Percentiles rank a stretch among this genome's conserved stretches.
These are phyloP conservation scores for Lumnitzera racemosa DNA, from an alignment of 345 rosid genomes.

Conservation along the genomic window DNA sequence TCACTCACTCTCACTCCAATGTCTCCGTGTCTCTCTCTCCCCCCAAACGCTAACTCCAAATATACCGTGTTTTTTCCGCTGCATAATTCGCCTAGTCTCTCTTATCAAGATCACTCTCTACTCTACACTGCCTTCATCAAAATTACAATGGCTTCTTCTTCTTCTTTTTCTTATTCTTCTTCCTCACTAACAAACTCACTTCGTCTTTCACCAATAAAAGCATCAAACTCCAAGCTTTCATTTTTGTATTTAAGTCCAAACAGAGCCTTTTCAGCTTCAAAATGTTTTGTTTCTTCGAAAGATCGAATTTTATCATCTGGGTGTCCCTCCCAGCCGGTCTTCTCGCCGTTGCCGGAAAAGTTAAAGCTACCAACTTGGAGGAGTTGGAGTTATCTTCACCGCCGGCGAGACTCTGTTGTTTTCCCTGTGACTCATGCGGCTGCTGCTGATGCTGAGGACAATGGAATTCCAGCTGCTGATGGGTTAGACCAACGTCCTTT, in stretches of 20 bases:
- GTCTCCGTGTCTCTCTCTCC: too few relatives aligned
- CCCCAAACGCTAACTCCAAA: too few relatives aligned
- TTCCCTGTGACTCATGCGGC: slow-evolving; percentile 24
- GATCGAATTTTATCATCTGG: slow-evolving; percentile 13
- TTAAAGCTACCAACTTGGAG: slow-evolving; percentile 13
- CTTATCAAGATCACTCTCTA: too few relatives aligned
- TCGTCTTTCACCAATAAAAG: slow-evolving; percentile 12
- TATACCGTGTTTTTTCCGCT: too few relatives aligned
- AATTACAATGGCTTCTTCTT: slow-evolving; percentile 17
- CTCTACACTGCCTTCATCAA: not conserved
- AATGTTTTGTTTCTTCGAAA: slow-evolving; percentile 3
- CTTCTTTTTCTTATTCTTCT: too few relatives aligned
- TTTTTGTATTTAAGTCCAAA: slow-evolving; percentile 17
- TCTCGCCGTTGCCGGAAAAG: slow-evolving; percentile 21
- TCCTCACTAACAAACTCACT: slow-evolving; percentile 13
- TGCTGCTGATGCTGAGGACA: slow-evolving; percentile 37
- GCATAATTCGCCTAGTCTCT: too few relatives aligned
- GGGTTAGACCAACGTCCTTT: slow-evolving; percentile 4
- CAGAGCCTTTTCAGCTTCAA: slow-evolving; percentile 9
- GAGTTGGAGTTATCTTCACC: slow-evolving; percentile 10
- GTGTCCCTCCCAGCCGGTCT: slow-evolving; percentile 13
- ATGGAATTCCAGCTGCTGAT: slow-evolving; percentile 18
- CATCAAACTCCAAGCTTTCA: slow-evolving; percentile 18
- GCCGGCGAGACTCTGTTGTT: slow-evolving; percentile 16
- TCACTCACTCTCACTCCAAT: too few relatives aligned